Conservation (phyloP, 164 flowering plant species). For the Liriodendron chinense region DNA sequence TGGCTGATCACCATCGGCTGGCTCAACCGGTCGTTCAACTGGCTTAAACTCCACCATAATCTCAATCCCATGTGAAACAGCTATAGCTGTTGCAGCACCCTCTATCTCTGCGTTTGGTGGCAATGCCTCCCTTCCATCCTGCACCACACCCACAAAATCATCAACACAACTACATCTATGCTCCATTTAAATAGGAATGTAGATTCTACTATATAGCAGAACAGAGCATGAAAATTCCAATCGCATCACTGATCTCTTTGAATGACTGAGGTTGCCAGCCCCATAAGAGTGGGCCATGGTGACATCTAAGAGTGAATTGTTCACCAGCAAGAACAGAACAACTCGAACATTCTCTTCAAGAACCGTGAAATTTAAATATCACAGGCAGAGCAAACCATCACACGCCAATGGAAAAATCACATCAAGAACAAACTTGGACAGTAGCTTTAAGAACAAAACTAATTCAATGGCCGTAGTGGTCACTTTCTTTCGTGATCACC, state of each 20-base stretch:
- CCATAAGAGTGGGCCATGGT: too few relatives aligned
- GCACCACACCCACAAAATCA: constrained; percentile 12
- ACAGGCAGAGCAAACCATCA: too few relatives aligned
- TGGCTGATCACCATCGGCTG: constrained; percentile 75
- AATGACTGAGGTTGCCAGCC: background rate
- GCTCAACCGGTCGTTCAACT: constrained; percentile 84
- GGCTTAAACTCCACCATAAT: constrained; percentile 84
- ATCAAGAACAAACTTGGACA: too few relatives aligned
- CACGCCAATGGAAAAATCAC: background rate
- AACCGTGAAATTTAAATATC: background rate
- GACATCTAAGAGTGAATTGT: background rate
- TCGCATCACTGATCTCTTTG: background rate
- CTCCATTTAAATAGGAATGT: background rate
- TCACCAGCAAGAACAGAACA: background rate
- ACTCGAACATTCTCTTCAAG: background rate
- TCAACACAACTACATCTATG: constrained; percentile 2
- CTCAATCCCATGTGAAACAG: constrained; percentile 72
- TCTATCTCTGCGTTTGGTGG: constrained; percentile 45
- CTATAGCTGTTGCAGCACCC: constrained; percentile 20
- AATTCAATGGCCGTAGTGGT: background rate
- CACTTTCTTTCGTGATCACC: background rate
- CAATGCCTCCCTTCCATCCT: constrained; percentile 63
- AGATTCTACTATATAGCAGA: background rate
- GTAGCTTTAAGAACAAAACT: background rate
- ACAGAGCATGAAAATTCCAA: background rate